These are phyloP conservation scores for Prillingera fragicola DNA, from an alignment of 1,284 basidiomycete species.

Conservation along the genomic window DNA sequence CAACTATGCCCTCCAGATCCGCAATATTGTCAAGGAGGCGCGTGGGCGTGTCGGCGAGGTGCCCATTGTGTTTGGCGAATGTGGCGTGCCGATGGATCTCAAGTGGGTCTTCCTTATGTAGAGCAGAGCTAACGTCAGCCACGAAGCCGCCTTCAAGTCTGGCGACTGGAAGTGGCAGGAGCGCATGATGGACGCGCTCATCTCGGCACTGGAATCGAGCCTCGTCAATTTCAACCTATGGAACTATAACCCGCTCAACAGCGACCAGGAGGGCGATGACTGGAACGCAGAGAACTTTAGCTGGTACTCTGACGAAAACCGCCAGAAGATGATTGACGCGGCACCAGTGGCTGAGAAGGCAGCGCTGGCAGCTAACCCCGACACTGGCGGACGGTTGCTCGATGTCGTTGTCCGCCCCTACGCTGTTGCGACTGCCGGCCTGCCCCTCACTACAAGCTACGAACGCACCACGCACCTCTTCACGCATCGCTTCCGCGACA, in stretches of 20 bases:
- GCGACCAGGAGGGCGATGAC: conserved; percentile 70
- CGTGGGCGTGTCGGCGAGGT: conserved; percentile 65
- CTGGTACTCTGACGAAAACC: conserved; percentile 64
- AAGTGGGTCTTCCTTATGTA: conserved; percentile 57
- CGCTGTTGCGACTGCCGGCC: conserved; percentile 43
- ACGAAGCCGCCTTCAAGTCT: conserved; percentile 62
- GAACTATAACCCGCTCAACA: conserved; percentile 90
- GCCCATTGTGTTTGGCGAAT: conserved; percentile 82
- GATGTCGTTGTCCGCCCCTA: conserved; percentile 60
- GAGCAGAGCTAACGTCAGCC: conserved; percentile 53
- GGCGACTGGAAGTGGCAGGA: conserved; percentile 75
- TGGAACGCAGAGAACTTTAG: conserved; percentile 98
- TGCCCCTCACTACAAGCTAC: conserved; percentile 31
- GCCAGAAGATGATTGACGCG: conserved; percentile 47
- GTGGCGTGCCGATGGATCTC: conserved; percentile 88
- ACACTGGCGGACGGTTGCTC: conserved; percentile 74
- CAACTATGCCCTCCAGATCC: conserved; percentile 75
- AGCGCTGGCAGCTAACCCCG: conserved; percentile 58
- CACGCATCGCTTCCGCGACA: conserved; percentile 28
- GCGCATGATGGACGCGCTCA: conserved; percentile 83
- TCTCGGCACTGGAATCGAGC: conserved; percentile 66
- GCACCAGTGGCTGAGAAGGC: conserved; percentile 27
- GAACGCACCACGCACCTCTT: conserved; percentile 24
- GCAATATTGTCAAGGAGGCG: conserved; percentile 65
- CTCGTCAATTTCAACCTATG: conserved; percentile 78